Base-by-base conservation (phyloP, 73 alveolate genomes). In the Vitrella brassicaformis region DNA sequence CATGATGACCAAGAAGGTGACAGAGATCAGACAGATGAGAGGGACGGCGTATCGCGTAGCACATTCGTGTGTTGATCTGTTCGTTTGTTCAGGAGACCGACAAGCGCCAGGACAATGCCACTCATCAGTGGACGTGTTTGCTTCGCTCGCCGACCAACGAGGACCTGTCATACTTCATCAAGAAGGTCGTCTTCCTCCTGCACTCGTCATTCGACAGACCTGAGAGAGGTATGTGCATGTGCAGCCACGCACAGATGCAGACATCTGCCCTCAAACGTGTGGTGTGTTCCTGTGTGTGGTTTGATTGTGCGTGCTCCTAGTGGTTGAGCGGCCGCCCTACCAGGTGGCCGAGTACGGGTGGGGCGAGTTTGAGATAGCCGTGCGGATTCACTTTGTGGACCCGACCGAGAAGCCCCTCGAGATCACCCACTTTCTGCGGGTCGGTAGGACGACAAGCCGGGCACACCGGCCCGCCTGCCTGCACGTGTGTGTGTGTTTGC, bases 341-440 rank as follows among this genome's bases (percentile, higher is more conserved):
- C 97, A 88, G 82, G 82, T 93, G n/a, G 76, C 82, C 47, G 95
- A 93, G 84, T 85, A 87, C 71, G 99, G 99, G 26, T 95, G 99
- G 99, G 99, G 99, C 22, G 98, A 95, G 82, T 95, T 95, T 67
- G 98, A 91, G 27, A 95, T 95, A 19, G 83, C 82, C 66, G 90
- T 95, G 25, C 88, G 87, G 78, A 90, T 95, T 19, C 86, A 74
- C 88, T 87, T 95, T 64, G 81, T 75, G 1, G 97, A 92, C 71
- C 94, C 88, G 66, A 75, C 86, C 47, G 94, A 89, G 74, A 85
- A 93, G 70, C 98, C 97, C 30, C 75, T 95, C 31, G 94, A 83
- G 47, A 80, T 91, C 31, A 73, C 67, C 56, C 99, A 95, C 75
- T 46, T 81, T 28, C 84, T 95, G 56, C n/a, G n/a, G n/a, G n/a